A percentile compares a stretch with the other conserved stretches of the same genome.
Conservation (phyloP, 1,284 basidiomycete genomes). For the Sanghuangporus sanghuang region DNA sequence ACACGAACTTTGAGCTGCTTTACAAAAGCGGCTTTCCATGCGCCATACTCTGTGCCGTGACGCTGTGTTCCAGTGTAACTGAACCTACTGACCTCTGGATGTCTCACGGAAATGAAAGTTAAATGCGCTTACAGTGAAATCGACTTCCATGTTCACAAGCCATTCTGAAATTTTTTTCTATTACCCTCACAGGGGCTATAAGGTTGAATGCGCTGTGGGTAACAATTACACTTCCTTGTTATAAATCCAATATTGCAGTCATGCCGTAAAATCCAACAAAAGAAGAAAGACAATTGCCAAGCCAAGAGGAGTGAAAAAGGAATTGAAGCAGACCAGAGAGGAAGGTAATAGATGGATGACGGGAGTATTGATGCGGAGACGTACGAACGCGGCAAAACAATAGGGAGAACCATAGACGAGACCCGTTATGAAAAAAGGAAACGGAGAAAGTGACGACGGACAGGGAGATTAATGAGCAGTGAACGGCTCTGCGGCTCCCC, state of each 20-base stretch:
- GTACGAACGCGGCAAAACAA: not conserved
- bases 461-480: not conserved
- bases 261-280: no score
- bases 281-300: not conserved
- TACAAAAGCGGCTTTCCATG: no score
- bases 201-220: no score
- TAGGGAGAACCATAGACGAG: no score
- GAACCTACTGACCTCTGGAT: no score
- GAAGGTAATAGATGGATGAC: not conserved
- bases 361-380: not conserved
- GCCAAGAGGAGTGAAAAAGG: not conserved
- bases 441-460: not conserved
- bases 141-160: not conserved
- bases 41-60: no score
- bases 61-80: no score
- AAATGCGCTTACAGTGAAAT: no score
- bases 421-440: not conserved
- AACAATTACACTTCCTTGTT: no score
- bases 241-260: no score
- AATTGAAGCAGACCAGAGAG: not conserved
- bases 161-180: not conserved
- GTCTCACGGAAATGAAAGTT: no score
- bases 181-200: not conserved
- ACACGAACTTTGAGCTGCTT: no score
- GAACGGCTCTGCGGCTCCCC: not conserved